Conservation (phyloP, 805 yeast genomes). For the Candida coleopterorum region DNA sequence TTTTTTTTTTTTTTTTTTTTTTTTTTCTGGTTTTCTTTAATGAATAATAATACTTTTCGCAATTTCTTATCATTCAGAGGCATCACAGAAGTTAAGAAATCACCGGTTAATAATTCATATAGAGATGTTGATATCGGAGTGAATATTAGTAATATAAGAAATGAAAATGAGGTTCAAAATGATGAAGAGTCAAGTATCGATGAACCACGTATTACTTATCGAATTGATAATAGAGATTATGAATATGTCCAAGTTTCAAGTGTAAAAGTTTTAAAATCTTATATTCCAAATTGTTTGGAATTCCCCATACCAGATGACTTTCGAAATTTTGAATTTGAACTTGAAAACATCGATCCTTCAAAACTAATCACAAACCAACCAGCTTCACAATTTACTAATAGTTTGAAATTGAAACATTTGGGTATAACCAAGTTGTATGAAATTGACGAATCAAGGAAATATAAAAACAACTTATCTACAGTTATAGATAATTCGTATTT, state of each 20-base stretch:
- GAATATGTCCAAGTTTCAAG: constrained; percentile 1
- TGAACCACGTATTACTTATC: background rate
- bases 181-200: background rate
- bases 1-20: too few relatives aligned
- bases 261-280: background rate
- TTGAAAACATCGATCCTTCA: constrained; percentile 9
- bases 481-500: constrained; percentile 19
- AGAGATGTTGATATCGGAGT: constrained; percentile 7
- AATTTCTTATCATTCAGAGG: constrained; percentile 4
- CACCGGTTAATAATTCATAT: background rate
- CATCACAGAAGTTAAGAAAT: constrained; percentile 1
- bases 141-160: constrained; percentile 4
- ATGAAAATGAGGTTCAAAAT: constrained; percentile 6
- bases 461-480: constrained; percentile 37
- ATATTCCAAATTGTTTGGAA: constrained; percentile 1
- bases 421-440: constrained; percentile 18
- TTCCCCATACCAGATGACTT: constrained; percentile 1
- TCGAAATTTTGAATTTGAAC: background rate
- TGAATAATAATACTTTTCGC: background rate
- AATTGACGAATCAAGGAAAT: constrained; percentile 27
- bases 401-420: constrained; percentile 19
- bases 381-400: constrained; percentile 32
- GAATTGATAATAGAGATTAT: background rate
- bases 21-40: too few relatives aligned
- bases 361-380: constrained; percentile 25